Evolutionary conservation across 805 yeast genomes (phyloP).

Genomic region (Saccharomycopsis sp.): DNA sequence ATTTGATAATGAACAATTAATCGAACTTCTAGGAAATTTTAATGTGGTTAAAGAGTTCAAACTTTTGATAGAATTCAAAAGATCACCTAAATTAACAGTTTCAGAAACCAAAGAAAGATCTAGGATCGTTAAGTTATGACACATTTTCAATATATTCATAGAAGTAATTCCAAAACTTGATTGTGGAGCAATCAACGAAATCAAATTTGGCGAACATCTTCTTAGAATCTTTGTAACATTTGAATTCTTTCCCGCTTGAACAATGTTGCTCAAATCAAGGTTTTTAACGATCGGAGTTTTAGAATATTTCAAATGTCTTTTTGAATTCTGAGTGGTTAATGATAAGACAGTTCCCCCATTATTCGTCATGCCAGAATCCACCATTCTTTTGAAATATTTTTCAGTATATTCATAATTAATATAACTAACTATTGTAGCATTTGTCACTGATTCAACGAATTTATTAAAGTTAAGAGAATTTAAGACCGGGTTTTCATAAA

Average conservation of each 20-base stretch:
- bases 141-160: conserved; percentile 64
- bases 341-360: neutral
- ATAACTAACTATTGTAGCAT: conserved; percentile 23
- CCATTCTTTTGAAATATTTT: neutral
- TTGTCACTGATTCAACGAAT: conserved; percentile 62
- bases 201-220: conserved; percentile 57
- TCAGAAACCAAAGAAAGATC: conserved; percentile 86
- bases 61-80: conserved; percentile 63
- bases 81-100: conserved; percentile 71
- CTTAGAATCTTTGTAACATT: conserved; percentile 74
- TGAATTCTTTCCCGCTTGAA: conserved; percentile 89
- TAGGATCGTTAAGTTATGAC: conserved; percentile 50
- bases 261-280: conserved; percentile 67
- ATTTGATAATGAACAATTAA: conserved; percentile 41
- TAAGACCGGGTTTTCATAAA: conserved; percentile 57
- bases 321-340: conserved; percentile 4
- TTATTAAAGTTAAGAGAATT: conserved; percentile 54
- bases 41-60: conserved; percentile 57
- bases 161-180: conserved; percentile 92
- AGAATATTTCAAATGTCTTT: conserved; percentile 23
- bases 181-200: conserved; percentile 81
- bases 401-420: conserved; percentile 7
- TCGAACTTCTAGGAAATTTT: conserved; percentile 83
- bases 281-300: conserved; percentile 48
- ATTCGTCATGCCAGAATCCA: neutral